Evolutionary conservation across 345 rosid genomes (phyloP), one percentile per base, ranked within the genome.

Genomic region (Ceriops zippeliana): DNA sequence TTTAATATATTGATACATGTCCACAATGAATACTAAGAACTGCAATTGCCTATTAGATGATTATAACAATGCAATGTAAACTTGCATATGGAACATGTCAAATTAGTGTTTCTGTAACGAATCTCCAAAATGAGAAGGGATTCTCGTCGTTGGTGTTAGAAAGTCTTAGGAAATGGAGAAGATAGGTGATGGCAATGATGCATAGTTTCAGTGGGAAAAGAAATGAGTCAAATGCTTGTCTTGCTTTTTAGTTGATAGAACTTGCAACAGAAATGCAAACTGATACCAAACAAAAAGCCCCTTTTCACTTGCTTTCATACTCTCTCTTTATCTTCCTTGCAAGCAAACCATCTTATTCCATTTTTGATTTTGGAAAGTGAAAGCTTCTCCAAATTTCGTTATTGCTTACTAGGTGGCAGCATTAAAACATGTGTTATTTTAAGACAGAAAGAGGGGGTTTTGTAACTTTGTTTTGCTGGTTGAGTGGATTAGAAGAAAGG

Each of bases 141-240:
- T 49, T 49, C 17, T 38, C 31, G 6, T n/a, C 42, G 58, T 57
- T 28, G 54, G 35, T 27, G 68, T 10, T n/a, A 26, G 26, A 51
- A 35, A 38, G 22, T 31, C 10, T 42, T 38, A 52, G 47, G 28
- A 49, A 42, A 1, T 15, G 34, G 2, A 65, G 61, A 27, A 1
- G 71, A 62, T 71, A 7, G 77, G 75, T 75, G 79, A 30, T 8
- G 38, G 75, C 56, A 72, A 78, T 81, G 53, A 77, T 74, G 72
- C 64, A 57, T 13, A 6, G 73, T 19, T 35, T 21, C 11, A 35
- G 73, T 70, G 66, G 47, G 17, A n/a, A 35, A 28, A 16, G 52
- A 30, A 15, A 65, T 42, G 5, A 21, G 17, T n/a, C 7, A n/a
- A 2, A 1, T 11, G 47, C 10, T 38, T 11, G 47, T 10, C 47